Base-by-base conservation (phyloP, 1,139 yeast genomes). In the Lodderomyces metapsilosis region DNA sequence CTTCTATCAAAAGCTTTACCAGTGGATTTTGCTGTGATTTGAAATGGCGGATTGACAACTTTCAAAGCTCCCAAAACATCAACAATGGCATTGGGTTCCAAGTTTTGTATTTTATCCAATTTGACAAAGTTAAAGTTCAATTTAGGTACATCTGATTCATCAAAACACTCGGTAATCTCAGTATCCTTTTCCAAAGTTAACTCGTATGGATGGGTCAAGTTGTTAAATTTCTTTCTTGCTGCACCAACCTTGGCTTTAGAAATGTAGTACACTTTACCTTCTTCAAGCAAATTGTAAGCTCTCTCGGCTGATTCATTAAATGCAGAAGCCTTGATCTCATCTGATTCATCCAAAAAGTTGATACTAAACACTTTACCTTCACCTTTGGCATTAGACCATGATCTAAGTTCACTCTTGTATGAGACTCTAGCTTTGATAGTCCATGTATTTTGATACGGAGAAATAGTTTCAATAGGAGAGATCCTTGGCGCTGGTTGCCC, bases 241-340 rank as follows among this genome's bases (percentile, higher is more conserved):
- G 84, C 80, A 54, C 80, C 84, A 49, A 94, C 82, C 49, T 92
- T 75, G 16, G 92, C 95, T 55, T 83, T 85, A 31, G 94, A 79
- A 27, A 94, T 73, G 55, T 84, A 88, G 61, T 88, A 94, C 5
- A 88, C 95, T 59, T 86, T 84, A 25, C 96, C 97, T 58, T 89
- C 98, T 61, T 86, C 86, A 45, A 94, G 70, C 37, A 80, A 57
- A 52, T 84, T 85, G 64, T 78, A 84, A 56, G 78, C 84, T 57
- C 79, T 80, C 47, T 87, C 95, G 6, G 94, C 97, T 50, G 79
- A 76, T 36, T 88, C 94, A 59, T 87, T 88, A 64, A 94, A 94
- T 3, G 95, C 97, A 7, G 98, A 89, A 12, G 96, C 98, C 56
- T 95, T 79, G 54, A 94, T 94, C 67, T 92, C 98, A 55, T 95